Base-by-base conservation (phyloP, 495 filamentous ascomycete genomes). In the Xylaria sp. region DNA sequence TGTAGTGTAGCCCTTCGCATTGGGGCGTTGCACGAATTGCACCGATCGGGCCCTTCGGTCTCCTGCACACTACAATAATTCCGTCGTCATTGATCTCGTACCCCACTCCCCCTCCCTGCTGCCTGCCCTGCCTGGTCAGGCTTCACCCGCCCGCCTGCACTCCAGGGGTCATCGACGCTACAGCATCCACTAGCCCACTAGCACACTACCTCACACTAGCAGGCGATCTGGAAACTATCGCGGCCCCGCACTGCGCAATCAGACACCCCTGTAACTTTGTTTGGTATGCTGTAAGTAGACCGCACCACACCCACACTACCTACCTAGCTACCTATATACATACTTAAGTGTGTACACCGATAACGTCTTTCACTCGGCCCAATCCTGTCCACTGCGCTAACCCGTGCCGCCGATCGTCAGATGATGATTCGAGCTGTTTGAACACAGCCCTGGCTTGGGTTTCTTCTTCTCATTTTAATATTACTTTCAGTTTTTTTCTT, bases 351-450 rank as follows among this genome's bases (percentile, higher is more conserved):
- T 53, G 31, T 55, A 55, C 64, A 43, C 31, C 43, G 64, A 41
- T 35, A 17, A 19, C 64, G 33, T 40, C 43, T 55, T 33, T 66
- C 29, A 41, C 64, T 67, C 64, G 41, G 37, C 41, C 41, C 61
- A 64, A 19, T 19, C 61, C 61, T 31, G 41, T n/a, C 26, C 26
- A 53, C 63, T 53, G 63, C 46, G 21, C 35, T 19, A 9, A 41
- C 33, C 64, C 35, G 48, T 55, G 64, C 35, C 31, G 64, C 64
- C 21, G 55, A 69, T 68, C 69, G 62, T 73, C 76, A 72, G 67
- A 77, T 71, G 62, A 76, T 77, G 76, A 71, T 19, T 74, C 68
- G 35, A 40, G 71, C 52, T 52, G 59, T 70, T 71, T 75, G 72
- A 73, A 50, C 63, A 61, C 71, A 57, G 29, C 62, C 70, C 52